Evolutionary conservation across 2,329 filamentous ascomycete genomes (phyloP).

Genomic region (Samsoniella hepiali): DNA sequence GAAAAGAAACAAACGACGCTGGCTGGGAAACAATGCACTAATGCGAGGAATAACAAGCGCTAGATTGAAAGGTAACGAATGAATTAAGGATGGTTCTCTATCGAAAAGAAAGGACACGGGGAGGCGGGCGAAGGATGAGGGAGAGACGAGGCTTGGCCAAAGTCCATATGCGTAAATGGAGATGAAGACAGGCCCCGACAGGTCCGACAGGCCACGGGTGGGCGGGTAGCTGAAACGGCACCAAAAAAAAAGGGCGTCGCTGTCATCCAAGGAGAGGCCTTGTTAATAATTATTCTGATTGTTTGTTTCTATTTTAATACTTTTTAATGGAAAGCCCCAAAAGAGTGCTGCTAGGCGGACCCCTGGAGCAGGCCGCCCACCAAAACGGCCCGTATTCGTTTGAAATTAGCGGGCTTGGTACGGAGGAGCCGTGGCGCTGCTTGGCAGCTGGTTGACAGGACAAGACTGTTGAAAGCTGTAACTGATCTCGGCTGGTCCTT

Average conservation of each 20-base stretch:
- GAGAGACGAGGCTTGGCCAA: neutral
- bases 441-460: too few relatives aligned
- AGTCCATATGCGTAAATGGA: neutral
- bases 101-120: neutral
- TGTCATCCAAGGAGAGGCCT: too few relatives aligned
- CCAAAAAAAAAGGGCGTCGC: neutral
- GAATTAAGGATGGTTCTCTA: neutral
- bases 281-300: too few relatives aligned
- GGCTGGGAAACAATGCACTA: neutral
- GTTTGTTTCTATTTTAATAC: too few relatives aligned
- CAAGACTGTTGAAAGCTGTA: too few relatives aligned
- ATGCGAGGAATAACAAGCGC: neutral
- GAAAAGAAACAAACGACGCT: neutral
- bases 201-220: neutral
- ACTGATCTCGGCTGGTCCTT: too few relatives aligned
- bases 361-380: too few relatives aligned
- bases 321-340: too few relatives aligned
- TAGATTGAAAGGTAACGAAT: neutral
- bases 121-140: neutral
- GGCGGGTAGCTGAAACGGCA: slow-evolving; percentile 9
- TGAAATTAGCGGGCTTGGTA: too few relatives aligned
- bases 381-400: too few relatives aligned
- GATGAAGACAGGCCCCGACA: neutral
- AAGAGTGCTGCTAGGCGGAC: too few relatives aligned
- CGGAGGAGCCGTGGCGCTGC: too few relatives aligned